Conservation (phyloP, 1,284 basidiomycete species). For the Tausonia pullulans region DNA sequence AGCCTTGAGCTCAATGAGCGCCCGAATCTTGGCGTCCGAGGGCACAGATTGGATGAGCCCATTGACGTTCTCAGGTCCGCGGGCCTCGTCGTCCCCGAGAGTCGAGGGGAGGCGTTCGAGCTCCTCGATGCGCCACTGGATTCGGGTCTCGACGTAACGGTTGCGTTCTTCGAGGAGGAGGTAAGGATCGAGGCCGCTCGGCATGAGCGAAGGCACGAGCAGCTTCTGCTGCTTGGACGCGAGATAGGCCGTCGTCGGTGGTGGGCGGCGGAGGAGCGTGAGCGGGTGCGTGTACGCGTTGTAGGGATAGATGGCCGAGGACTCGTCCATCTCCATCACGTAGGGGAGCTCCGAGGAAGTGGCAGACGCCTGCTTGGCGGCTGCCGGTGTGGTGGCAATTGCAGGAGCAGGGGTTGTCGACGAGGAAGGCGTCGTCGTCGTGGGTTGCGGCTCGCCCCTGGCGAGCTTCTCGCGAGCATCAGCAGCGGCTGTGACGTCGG, state of each 20-base stretch:
- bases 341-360: conserved; percentile 24
- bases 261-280: conserved; percentile 26
- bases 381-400: conserved; percentile 32
- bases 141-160: conserved; percentile 76
- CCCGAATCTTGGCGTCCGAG: conserved; percentile 48
- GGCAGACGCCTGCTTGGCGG: no score
- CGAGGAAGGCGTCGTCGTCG: conserved; percentile 24
- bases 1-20: conserved; percentile 87
- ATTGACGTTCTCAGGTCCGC: conserved; percentile 44
- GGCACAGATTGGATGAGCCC: conserved; percentile 40
- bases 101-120: conserved; percentile 74
- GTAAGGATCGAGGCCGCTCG: conserved; percentile 84
- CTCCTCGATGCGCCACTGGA: conserved; percentile 80
- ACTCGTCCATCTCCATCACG: conserved; percentile 62
- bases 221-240: conserved; percentile 66
- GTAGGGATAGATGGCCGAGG: conserved; percentile 83
- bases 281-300: conserved; percentile 61
- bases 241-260: conserved; percentile 35
- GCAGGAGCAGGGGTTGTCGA: conserved; percentile 18
- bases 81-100: conserved; percentile 55
- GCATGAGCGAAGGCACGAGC: conserved; percentile 79
- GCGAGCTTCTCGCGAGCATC: conserved; percentile 16
- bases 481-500: conserved; percentile 13
- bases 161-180: conserved; percentile 85
- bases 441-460: conserved; percentile 29